These are phyloP conservation scores for Exsudoporus frostii DNA, from an alignment of 768 basidiomycete species.

Conservation along the genomic window DNA sequence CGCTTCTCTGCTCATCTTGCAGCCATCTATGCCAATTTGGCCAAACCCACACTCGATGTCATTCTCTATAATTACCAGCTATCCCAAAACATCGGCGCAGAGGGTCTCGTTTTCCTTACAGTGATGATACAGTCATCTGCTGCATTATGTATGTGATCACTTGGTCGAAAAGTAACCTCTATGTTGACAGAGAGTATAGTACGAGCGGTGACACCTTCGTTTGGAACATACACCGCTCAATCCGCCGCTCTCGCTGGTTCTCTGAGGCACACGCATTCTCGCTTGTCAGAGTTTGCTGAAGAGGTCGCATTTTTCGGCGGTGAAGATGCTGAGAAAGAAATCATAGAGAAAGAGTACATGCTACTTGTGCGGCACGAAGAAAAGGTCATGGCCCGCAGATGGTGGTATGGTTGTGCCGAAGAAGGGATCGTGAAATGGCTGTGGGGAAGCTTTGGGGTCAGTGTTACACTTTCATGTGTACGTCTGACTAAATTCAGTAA, in stretches of 20 bases:
- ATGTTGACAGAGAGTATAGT: slow-evolving; percentile 45
- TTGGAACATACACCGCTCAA: slow-evolving; percentile 85
- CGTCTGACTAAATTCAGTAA: slow-evolving; percentile 11
- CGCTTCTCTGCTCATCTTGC: slow-evolving; percentile 88
- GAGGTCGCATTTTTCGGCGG: slow-evolving; percentile 88
- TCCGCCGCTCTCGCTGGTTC: slow-evolving; percentile 88
- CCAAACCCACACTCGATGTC: slow-evolving; percentile 89
- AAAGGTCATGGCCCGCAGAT: slow-evolving; percentile 69
- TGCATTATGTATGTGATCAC: slow-evolving; percentile 61
- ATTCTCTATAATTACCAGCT: slow-evolving; percentile 96
- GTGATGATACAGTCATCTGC: slow-evolving; percentile 83
- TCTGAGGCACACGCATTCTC: slow-evolving; percentile 87
- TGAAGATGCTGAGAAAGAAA: slow-evolving; percentile 85
- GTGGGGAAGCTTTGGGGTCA: slow-evolving; percentile 92
- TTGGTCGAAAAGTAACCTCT: not conserved
- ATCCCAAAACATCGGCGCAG: slow-evolving; percentile 90
- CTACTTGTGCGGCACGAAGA: slow-evolving; percentile 83
- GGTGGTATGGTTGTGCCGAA: slow-evolving; percentile 91
- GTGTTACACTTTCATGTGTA: slow-evolving; percentile 26
- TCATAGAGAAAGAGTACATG: slow-evolving; percentile 87
- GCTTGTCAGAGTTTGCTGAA: slow-evolving; percentile 84
- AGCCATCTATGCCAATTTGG: slow-evolving; percentile 90
- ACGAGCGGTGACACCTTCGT: slow-evolving; percentile 83
- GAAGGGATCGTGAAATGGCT: slow-evolving; percentile 96
- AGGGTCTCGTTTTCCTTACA: slow-evolving; percentile 81